A percentile compares a stretch with the other conserved stretches of the same genome.
Conservation (phyloP, 2,329 filamentous ascomycete genomes). For the Ascochyta viciae-villosae region DNA sequence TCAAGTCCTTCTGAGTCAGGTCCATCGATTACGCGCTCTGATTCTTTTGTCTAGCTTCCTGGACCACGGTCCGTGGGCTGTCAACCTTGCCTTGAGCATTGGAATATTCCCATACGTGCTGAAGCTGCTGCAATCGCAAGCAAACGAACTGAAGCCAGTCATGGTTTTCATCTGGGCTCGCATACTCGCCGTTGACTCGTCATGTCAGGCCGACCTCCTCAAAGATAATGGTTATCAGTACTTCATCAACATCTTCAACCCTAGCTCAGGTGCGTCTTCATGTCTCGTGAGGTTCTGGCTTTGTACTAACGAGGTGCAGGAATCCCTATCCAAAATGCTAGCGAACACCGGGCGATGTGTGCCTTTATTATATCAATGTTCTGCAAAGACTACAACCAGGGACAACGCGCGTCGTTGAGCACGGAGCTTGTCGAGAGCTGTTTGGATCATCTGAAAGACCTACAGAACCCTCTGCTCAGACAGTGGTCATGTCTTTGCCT, state of each 20-base stretch:
- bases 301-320: conserved; percentile 43
- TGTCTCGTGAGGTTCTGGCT: not conserved
- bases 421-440: conserved; percentile 91
- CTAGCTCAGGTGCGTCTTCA: conserved; percentile 63
- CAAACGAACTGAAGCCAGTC: conserved; percentile 91
- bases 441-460: conserved; percentile 80
- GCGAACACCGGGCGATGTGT: conserved; percentile 98
- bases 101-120: conserved; percentile 99
- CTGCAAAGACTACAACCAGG: conserved; percentile 91
- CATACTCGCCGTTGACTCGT: conserved; percentile 91
- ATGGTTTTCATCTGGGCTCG: conserved; percentile 99
- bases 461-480: conserved; percentile 84
- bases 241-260: conserved; percentile 91
- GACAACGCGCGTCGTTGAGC: conserved; percentile 88
- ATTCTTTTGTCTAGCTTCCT: conserved; percentile 93
- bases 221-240: conserved; percentile 98
- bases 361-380: conserved; percentile 97
- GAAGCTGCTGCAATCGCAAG: conserved; percentile 93
- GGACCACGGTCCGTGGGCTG: conserved; percentile 95
- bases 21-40: conserved; percentile 87
- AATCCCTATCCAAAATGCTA: conserved; percentile 84
- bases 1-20: conserved; percentile 93
- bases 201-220: conserved; percentile 89
- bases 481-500: conserved; percentile 97
- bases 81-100: conserved; percentile 96